phyloP scores from a whole-genome alignment of 2,329 filamentous ascomycete species.

The Xylaria arbuscula region DNA sequence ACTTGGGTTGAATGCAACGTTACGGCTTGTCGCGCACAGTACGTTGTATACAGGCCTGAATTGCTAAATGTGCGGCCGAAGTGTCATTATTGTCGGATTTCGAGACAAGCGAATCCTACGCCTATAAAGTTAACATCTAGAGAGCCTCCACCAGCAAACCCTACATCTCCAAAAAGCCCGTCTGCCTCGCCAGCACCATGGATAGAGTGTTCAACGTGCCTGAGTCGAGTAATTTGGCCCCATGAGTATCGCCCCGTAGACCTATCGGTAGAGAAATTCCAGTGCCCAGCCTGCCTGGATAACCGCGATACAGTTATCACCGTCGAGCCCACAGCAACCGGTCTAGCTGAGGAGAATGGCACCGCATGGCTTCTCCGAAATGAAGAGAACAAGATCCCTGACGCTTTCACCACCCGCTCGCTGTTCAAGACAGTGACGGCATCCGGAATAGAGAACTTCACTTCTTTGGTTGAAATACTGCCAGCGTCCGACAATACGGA shows the following conservation, averaged over 20 bases:
- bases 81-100: slow-evolving; percentile 14
- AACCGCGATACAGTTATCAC: slow-evolving; percentile 15
- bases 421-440: slow-evolving; percentile 54
- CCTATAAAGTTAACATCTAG: not conserved
- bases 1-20: slow-evolving; percentile 11
- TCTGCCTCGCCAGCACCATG: slow-evolving; percentile 49
- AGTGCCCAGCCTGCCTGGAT: slow-evolving; percentile 56
- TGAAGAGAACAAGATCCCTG: slow-evolving; percentile 49
- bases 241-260: slow-evolving; percentile 54
- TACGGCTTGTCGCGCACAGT: slow-evolving; percentile 9
- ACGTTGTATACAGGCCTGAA: slow-evolving; percentile 3
- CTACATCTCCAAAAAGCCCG: not conserved
- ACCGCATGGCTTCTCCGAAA: slow-evolving; percentile 58
- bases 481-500: slow-evolving; percentile 36
- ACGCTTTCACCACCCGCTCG: slow-evolving; percentile 55
- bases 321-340: slow-evolving; percentile 52
- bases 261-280: slow-evolving; percentile 50
- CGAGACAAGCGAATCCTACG: not conserved
- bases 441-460: slow-evolving; percentile 50
- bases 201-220: slow-evolving; percentile 59
- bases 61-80: not conserved
- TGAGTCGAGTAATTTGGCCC: slow-evolving; percentile 61
- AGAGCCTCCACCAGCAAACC: not conserved
- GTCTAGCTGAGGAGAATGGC: slow-evolving; percentile 56
- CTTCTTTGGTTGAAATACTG: slow-evolving; percentile 52